phyloP scores from a whole-genome alignment of 2,329 filamentous ascomycete species.

The Neocucurbitaria cava region DNA sequence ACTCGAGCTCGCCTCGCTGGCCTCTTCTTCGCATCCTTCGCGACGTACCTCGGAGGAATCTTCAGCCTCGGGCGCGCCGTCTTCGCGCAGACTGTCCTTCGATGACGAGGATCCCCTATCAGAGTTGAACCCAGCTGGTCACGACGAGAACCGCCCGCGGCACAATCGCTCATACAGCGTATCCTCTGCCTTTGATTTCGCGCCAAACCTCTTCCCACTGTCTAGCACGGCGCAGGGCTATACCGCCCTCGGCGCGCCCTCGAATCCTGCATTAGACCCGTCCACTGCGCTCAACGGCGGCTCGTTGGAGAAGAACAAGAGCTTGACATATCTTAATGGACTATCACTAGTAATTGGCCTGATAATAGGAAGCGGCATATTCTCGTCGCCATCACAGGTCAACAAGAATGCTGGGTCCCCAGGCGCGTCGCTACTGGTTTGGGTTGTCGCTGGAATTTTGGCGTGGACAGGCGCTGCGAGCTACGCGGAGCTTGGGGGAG shows the following conservation, averaged over 20 bases:
- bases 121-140: slow-evolving; percentile 62
- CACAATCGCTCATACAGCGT: slow-evolving; percentile 81
- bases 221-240: slow-evolving; percentile 81
- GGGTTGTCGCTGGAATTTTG: slow-evolving; percentile 87
- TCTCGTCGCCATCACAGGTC: slow-evolving; percentile 91
- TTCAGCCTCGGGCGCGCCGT: slow-evolving; percentile 82
- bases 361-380: slow-evolving; percentile 96
- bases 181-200: slow-evolving; percentile 93
- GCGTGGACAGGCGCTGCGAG: slow-evolving; percentile 96
- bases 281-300: slow-evolving; percentile 70
- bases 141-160: slow-evolving; percentile 46
- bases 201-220: slow-evolving; percentile 89
- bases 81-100: slow-evolving; percentile 89
- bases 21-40: slow-evolving; percentile 76
- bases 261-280: slow-evolving; percentile 61
- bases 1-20: slow-evolving; percentile 92
- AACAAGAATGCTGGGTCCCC: slow-evolving; percentile 90
- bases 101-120: slow-evolving; percentile 82
- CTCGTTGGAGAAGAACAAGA: slow-evolving; percentile 95
- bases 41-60: slow-evolving; percentile 74
- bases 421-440: slow-evolving; percentile 88
- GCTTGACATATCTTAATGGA: slow-evolving; percentile 91
- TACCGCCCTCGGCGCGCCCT: slow-evolving; percentile 81
- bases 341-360: slow-evolving; percentile 88
- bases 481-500: slow-evolving; percentile 93